Conservation (phyloP, 2,329 filamentous ascomycete species). For the Rutstroemia sp. region DNA sequence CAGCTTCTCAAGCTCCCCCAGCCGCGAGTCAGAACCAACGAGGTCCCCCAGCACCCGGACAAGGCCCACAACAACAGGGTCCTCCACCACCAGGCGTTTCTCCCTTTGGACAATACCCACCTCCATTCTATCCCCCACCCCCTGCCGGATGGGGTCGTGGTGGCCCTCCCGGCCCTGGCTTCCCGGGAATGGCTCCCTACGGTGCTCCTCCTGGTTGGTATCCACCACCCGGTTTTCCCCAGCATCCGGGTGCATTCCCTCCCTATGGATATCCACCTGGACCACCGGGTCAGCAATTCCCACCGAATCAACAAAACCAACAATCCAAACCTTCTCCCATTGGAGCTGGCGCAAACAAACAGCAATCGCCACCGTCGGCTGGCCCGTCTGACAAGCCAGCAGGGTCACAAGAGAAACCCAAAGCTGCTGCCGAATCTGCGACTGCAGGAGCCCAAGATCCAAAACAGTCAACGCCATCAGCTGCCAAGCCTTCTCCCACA, state of each 20-base stretch:
- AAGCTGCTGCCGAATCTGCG: conserved; percentile 40
- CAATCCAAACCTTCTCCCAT: conserved; percentile 41
- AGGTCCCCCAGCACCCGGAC: conserved; percentile 12
- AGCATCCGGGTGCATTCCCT: background rate
- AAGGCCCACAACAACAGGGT: conserved; percentile 14
- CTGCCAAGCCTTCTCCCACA: conserved; percentile 57
- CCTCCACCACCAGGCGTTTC: conserved; percentile 15
- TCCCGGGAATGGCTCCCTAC: conserved; percentile 64
- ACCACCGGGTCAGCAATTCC: conserved; percentile 52
- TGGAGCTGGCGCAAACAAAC: conserved; percentile 43
- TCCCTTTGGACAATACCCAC: conserved; percentile 35
- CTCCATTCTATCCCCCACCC: conserved; percentile 32
- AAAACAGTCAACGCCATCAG: conserved; percentile 46
- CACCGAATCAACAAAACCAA: conserved; percentile 31
- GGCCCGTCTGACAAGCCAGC: conserved; percentile 28
- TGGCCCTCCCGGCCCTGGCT: conserved; percentile 54
- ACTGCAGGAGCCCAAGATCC: conserved; percentile 29
- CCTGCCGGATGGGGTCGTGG: conserved; percentile 42
- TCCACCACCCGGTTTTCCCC: conserved; percentile 54
- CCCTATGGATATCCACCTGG: conserved; percentile 59
- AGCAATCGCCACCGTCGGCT: conserved; percentile 37
- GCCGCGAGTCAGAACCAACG: conserved; percentile 13
- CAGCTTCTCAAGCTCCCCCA: conserved; percentile 13
- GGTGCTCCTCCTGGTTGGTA: conserved; percentile 71
- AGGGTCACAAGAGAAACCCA: conserved; percentile 46